Conservation (phyloP, 2,329 filamentous ascomycete species). For the Pseudodiploospora longispora region DNA sequence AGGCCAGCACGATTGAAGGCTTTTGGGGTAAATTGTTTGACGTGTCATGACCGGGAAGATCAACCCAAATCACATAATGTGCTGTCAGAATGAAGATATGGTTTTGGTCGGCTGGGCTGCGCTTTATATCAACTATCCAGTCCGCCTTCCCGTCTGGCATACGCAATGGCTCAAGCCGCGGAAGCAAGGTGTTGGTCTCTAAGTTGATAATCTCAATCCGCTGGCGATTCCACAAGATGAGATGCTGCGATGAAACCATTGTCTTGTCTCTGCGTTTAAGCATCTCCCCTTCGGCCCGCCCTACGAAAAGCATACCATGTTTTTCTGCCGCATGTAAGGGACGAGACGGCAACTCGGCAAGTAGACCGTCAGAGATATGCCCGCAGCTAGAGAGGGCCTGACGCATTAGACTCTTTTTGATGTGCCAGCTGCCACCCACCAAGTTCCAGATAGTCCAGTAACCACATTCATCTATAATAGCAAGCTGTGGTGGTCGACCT, state of each 20-base stretch:
- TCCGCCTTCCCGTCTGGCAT: constrained; percentile 21
- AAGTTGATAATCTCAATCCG: constrained; percentile 29
- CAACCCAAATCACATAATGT: constrained; percentile 40
- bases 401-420: constrained; percentile 22
- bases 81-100: constrained; percentile 54
- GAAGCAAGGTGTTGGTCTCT: constrained; percentile 21
- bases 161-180: constrained; percentile 18
- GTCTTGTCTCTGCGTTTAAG: constrained; percentile 6
- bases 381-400: constrained; percentile 30
- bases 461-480: constrained; percentile 56
- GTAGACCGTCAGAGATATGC: constrained; percentile 32
- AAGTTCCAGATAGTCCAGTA: constrained; percentile 63
- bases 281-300: constrained; percentile 15
- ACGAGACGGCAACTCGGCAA: constrained; percentile 23
- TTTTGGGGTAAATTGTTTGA: constrained; percentile 7
- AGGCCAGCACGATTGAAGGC: constrained; percentile 19
- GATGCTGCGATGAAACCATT: constrained; percentile 10
- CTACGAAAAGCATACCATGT: constrained; percentile 37
- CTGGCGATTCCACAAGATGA: constrained; percentile 30
- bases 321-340: constrained; percentile 24
- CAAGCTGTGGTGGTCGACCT: constrained; percentile 51
- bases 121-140: constrained; percentile 47
- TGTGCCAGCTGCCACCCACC: constrained; percentile 24
- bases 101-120: constrained; percentile 35
- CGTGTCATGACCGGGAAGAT: constrained; percentile 21